Percentiles rank a stretch among this genome's conserved stretches.
phyloP scores from a whole-genome alignment of 371 early-diverging fungal genomes.

The Cokeromyces recurvatus region DNA sequence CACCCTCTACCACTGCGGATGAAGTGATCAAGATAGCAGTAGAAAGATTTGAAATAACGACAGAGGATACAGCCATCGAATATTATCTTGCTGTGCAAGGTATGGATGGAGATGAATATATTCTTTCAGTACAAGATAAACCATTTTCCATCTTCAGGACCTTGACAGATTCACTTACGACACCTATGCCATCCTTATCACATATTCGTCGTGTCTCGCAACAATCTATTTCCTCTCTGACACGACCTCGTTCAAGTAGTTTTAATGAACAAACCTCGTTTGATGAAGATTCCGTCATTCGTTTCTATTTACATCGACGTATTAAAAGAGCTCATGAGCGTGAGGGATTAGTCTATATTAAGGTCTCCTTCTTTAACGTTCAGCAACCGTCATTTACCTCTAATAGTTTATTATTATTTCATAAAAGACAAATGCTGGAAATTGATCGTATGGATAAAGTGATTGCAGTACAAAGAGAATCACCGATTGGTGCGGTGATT shows the following conservation, averaged over 20 bases:
- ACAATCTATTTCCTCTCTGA: constrained; percentile 8
- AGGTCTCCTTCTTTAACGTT: constrained; percentile 30
- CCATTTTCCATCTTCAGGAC: constrained; percentile 56
- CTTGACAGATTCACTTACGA: constrained; percentile 54
- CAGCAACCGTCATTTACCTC: constrained; percentile 5
- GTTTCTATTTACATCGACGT: constrained; percentile 41
- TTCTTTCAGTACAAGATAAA: constrained; percentile 51
- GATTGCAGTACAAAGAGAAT: constrained; percentile 35
- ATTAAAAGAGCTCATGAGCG: constrained; percentile 36
- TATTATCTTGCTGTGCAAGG: constrained; percentile 56
- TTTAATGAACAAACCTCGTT: constrained; percentile 39
- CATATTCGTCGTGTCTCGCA: constrained; percentile 28
- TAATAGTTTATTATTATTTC: not conserved
- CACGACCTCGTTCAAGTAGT: constrained; percentile 35
- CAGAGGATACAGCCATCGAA: constrained; percentile 31
- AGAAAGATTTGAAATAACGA: constrained; percentile 27
- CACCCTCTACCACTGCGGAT: constrained; percentile 38
- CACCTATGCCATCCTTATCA: constrained; percentile 48
- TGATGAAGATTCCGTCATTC: constrained; percentile 40
- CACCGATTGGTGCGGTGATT: constrained; percentile 32
- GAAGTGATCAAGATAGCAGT: constrained; percentile 49
- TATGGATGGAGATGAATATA: constrained; percentile 57
- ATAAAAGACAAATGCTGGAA: constrained; percentile 5
- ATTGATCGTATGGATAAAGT: constrained; percentile 49
- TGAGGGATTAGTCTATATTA: constrained; percentile 37